Evolutionary conservation across 352 stramenopile species (phyloP).

Genomic region (Pseudoperonospora humuli): DNA sequence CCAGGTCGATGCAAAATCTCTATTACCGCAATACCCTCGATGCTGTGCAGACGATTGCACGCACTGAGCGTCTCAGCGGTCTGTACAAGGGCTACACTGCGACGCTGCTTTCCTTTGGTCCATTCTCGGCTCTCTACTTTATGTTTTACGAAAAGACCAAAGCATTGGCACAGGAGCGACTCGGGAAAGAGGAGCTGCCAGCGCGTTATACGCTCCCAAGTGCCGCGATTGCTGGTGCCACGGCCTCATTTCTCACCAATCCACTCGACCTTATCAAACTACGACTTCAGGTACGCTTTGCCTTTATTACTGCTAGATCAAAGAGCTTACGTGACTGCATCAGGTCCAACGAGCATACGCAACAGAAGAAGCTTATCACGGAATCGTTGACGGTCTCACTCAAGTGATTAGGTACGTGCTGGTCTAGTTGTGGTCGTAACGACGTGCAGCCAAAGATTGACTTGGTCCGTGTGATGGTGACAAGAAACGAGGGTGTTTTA

Average conservation of each 20-base stretch:
- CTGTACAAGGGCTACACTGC: conserved; percentile 95
- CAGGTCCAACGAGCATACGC: conserved; percentile 46
- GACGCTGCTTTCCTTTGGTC: conserved; percentile 94
- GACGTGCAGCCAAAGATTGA: neutral
- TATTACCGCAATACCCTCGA: conserved; percentile 91
- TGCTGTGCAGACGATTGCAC: conserved; percentile 86
- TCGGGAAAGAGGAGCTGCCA: conserved; percentile 37
- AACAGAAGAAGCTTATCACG: conserved; percentile 38
- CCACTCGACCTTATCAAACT: conserved; percentile 96
- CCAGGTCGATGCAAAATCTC: conserved; percentile 8
- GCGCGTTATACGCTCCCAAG: conserved; percentile 56
- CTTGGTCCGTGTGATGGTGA: conserved; percentile 1
- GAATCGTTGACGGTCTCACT: conserved; percentile 84
- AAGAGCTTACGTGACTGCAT: neutral
- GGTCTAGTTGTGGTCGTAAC: neutral
- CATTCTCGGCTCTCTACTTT: conserved; percentile 97
- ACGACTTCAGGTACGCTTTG: conserved; percentile 82
- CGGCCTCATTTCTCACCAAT: conserved; percentile 94
- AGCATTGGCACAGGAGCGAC: conserved; percentile 32
- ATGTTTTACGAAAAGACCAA: conserved; percentile 94
- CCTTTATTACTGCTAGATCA: neutral
- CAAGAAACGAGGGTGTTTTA: conserved; percentile 76
- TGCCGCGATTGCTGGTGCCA: conserved; percentile 78
- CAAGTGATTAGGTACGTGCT: conserved; percentile 53
- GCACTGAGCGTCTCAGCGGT: conserved; percentile 83